A percentile compares a stretch with the other conserved stretches of the same genome.
Conservation (phyloP, 805 yeast species). For the Lipomyces lipofer region DNA sequence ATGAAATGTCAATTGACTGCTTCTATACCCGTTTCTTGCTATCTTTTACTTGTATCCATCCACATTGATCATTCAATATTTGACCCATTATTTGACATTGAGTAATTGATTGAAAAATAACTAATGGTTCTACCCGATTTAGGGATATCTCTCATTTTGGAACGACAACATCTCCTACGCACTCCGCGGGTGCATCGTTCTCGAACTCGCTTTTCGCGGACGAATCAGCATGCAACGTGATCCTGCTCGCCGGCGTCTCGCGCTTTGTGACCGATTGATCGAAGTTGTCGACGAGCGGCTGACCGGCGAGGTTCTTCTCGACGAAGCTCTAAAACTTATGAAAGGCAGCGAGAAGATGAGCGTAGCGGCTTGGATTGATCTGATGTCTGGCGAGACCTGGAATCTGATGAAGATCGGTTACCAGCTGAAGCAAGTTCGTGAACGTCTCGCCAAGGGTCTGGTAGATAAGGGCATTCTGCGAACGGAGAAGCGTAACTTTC, state of each 20-base stretch:
- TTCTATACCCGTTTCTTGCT: no score
- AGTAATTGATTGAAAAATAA: no score
- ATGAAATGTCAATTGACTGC: no score
- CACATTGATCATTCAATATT: no score
- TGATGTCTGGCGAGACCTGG: conserved; percentile 94
- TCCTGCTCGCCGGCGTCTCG: conserved; percentile 86
- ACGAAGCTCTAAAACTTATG: conserved; percentile 90
- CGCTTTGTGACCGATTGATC: conserved; percentile 79
- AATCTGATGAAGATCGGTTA: conserved; percentile 89
- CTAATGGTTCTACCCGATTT: no score
- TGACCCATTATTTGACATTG: no score
- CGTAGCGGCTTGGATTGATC: conserved; percentile 89
- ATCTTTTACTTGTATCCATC: no score
- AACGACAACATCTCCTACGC: conserved; percentile 97
- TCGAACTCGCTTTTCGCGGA: conserved; percentile 90
- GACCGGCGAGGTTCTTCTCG: conserved; percentile 93
- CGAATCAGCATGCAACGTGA: conserved; percentile 88
- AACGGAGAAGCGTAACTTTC: conserved; percentile 92
- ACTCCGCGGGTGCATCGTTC: conserved; percentile 85
- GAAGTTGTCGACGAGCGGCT: conserved; percentile 82
- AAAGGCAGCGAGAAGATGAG: conserved; percentile 77
- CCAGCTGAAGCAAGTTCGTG: conserved; percentile 96
- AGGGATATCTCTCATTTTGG: conserved; percentile 94
- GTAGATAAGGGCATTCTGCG: conserved; percentile 96
- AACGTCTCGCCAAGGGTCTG: conserved; percentile 90